phyloP scores from a whole-genome alignment of 2,329 filamentous ascomycete species.

The Ceratocystis lukuohia region DNA sequence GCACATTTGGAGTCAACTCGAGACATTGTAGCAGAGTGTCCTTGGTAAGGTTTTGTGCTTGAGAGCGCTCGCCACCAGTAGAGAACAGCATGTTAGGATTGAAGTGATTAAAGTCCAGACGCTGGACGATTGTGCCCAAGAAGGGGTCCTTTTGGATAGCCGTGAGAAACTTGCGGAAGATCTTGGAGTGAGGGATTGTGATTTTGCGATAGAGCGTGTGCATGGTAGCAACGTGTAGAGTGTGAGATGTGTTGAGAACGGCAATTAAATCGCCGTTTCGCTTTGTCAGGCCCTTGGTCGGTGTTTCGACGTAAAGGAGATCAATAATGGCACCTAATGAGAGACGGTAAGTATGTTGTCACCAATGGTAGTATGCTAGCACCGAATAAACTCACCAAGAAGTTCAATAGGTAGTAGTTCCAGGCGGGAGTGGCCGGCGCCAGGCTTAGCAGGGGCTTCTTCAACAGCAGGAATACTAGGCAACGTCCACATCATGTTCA shows the following conservation, averaged over 20 bases:
- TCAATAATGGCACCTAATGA: conserved; percentile 60
- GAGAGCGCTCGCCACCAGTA: conserved; percentile 58
- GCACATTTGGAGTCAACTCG: conserved; percentile 56
- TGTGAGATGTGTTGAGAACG: conserved; percentile 61
- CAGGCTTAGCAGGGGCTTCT: conserved; percentile 18
- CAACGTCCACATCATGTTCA: conserved; percentile 42
- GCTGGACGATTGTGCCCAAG: conserved; percentile 61
- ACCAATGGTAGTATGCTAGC: conserved; percentile 6
- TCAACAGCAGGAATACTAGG: conserved; percentile 17
- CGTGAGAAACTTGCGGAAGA: conserved; percentile 67
- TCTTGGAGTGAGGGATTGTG: conserved; percentile 68
- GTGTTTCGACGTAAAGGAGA: conserved; percentile 59
- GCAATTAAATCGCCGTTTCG: conserved; percentile 69
- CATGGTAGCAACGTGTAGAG: conserved; percentile 58
- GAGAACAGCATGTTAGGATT: conserved; percentile 65
- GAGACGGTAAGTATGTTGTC: conserved; percentile 10
- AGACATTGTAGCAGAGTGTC: conserved; percentile 60
- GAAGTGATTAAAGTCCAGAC: conserved; percentile 75
- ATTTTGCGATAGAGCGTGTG: conserved; percentile 66
- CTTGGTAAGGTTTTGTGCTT: conserved; percentile 63
- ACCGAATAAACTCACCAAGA: conserved; percentile 43
- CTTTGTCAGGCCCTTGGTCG: conserved; percentile 55
- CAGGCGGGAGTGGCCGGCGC: conserved; percentile 41
- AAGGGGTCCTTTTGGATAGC: conserved; percentile 54
- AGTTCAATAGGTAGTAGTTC: conserved; percentile 59